Percentiles rank a stretch among this genome's conserved stretches.
These are phyloP conservation scores for Amaranthus hypochondriacus DNA, from an alignment of 148 eudicot species.

Conservation along the genomic window DNA sequence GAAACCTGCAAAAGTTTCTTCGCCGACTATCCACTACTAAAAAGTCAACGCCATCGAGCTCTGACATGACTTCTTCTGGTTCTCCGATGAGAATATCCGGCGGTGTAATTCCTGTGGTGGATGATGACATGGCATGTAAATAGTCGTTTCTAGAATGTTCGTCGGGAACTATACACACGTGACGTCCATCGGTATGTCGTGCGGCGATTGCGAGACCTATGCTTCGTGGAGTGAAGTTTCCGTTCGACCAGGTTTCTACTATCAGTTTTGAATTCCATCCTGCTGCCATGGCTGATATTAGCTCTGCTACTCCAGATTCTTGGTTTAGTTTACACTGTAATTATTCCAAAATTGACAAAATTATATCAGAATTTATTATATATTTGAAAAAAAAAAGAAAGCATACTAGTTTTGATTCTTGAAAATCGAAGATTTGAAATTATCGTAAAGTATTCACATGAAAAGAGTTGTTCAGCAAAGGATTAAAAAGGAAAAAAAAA, in stretches of 20 bases:
- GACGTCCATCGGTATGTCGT: conserved; percentile 56
- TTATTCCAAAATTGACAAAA: not conserved
- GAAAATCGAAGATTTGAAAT: too few relatives aligned
- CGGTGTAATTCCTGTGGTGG: conserved; percentile 20
- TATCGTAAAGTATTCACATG: too few relatives aligned
- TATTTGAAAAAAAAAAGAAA: not conserved
- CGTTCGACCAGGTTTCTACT: conserved; percentile 63
- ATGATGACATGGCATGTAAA: conserved; percentile 30
- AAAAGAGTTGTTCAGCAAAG: not conserved
- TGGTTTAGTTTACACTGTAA: conserved; percentile 47
- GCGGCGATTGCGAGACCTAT: conserved; percentile 68
- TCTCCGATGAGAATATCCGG: conserved; percentile 53
- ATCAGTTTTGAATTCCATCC: conserved; percentile 80
- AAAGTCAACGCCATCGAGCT: conserved; percentile 56
- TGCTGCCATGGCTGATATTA: conserved; percentile 92
- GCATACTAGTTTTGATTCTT: not conserved
- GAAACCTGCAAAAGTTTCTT: conserved; percentile 37
- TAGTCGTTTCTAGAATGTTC: conserved; percentile 44
- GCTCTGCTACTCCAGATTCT: conserved; percentile 80
- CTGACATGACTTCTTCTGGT: conserved; percentile 51
- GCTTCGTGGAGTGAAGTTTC: conserved; percentile 48
- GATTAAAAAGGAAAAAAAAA: not conserved
- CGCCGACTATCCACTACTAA: conserved; percentile 51
- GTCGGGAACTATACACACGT: conserved; percentile 77
- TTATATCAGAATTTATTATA: not conserved